A percentile compares a stretch with the other conserved stretches of the same genome.
Evolutionary conservation across 2,329 filamentous ascomycete species (phyloP).

Genomic region (Talaromyces sp.): DNA sequence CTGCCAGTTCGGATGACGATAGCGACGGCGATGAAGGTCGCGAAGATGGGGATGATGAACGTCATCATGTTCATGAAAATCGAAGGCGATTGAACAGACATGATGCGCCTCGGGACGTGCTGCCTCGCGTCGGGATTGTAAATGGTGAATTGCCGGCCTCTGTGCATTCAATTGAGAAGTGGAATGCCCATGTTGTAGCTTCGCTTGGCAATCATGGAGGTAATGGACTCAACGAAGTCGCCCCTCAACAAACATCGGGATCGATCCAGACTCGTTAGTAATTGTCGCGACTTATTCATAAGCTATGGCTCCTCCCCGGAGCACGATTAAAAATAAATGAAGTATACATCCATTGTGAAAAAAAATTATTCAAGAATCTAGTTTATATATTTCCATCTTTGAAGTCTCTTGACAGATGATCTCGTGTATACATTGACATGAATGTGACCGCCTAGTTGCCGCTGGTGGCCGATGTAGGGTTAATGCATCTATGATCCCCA

Average conservation of each 20-base stretch:
- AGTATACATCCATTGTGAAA: not conserved
- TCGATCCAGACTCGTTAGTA: not conserved
- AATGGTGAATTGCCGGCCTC: not conserved
- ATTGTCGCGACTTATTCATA: not conserved
- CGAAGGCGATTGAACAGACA: not conserved
- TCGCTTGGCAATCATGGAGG: constrained; percentile 1
- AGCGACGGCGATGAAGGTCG: not conserved
- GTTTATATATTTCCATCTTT: not conserved
- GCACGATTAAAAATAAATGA: not conserved
- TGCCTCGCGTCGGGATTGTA: not conserved
- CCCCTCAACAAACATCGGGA: not conserved
- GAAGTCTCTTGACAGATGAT: not conserved
- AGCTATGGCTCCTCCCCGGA: not conserved
- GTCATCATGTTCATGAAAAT: not conserved
- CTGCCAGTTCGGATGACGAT: constrained; percentile 11
- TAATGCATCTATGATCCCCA: not conserved
- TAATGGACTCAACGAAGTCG: not conserved
- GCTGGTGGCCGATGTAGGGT: not conserved
- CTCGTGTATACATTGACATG: not conserved
- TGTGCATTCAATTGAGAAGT: constrained; percentile 11
- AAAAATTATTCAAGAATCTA: not conserved
- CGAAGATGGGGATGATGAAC: not conserved
- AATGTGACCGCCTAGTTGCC: not conserved
- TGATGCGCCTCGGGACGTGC: not conserved
- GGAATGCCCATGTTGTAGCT: constrained; percentile 12